phyloP scores from a whole-genome alignment of 306 rosid genomes.

The Gastrolobium bilobum region DNA sequence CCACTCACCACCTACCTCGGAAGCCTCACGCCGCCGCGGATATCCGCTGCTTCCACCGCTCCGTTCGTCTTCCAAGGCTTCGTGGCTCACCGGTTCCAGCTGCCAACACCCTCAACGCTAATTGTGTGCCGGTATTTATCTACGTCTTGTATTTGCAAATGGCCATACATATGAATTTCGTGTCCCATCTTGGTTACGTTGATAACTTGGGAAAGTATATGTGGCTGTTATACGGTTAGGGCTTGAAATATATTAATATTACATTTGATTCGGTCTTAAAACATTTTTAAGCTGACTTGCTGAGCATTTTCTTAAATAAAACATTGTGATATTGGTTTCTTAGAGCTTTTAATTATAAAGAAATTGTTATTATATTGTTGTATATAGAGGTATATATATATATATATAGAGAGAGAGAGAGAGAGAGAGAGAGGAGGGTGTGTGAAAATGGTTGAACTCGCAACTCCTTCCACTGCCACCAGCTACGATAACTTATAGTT shows the following conservation, averaged over 20 bases:
- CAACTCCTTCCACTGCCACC: neutral
- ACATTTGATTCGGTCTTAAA: neutral
- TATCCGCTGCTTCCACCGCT: constrained; percentile 50
- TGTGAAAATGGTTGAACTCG: neutral
- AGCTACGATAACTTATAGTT: neutral
- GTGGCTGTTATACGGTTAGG: constrained; percentile 4
- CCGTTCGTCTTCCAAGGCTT: constrained; percentile 38
- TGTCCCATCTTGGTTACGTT: neutral
- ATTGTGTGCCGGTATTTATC: constrained; percentile 63
- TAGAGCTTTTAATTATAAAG: constrained; percentile 14
- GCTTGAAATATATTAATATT: neutral
- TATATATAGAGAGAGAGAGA: neutral
- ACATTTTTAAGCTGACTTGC: neutral
- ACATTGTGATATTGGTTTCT: constrained; percentile 6
- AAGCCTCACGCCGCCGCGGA: constrained; percentile 41
- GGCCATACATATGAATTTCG: neutral
- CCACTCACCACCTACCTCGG: constrained; percentile 44
- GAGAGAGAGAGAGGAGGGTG: neutral
- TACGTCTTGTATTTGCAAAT: no score
- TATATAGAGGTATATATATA: neutral
- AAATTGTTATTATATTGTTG: neutral
- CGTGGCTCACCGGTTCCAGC: constrained; percentile 53
- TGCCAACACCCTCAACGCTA: constrained; percentile 63
- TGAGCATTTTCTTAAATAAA: neutral
- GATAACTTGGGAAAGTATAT: neutral